These are phyloP conservation scores for Lentinula boryana DNA, from an alignment of 768 basidiomycete genomes.

Conservation along the genomic window DNA sequence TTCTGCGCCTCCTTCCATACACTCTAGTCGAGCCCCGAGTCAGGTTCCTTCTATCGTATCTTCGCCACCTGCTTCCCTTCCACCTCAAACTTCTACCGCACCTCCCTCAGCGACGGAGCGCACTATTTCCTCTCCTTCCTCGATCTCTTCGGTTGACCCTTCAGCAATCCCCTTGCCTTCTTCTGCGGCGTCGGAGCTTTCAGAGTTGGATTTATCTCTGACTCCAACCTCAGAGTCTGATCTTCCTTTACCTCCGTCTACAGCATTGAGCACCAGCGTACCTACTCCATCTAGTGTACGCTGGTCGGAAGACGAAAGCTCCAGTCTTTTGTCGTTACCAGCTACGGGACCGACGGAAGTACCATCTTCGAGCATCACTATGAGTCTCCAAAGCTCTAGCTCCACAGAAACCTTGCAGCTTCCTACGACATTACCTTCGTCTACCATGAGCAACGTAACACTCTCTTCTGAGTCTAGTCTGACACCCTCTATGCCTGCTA, in stretches of 20 bases:
- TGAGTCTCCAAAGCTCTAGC: conserved; percentile 1
- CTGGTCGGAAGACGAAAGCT: conserved; percentile 10
- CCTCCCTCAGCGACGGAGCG: conserved; percentile 1
- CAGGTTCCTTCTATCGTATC: conserved; percentile 14
- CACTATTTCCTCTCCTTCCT: conserved; percentile 15
- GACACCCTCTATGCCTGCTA: conserved; percentile 34
- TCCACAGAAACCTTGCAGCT: conserved; percentile 12
- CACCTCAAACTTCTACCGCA: conserved; percentile 16
- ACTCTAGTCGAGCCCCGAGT: background rate
- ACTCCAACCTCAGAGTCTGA: conserved; percentile 18
- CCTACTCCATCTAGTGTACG: conserved; percentile 28
- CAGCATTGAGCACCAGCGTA: conserved; percentile 12
- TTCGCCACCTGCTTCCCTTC: background rate
- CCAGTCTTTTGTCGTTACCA: conserved; percentile 15
- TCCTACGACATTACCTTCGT: conserved; percentile 23
- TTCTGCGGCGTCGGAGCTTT: conserved; percentile 22
- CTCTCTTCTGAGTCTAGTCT: conserved; percentile 33
- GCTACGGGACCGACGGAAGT: background rate
- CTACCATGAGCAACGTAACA: conserved; percentile 17
- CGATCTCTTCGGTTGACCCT: conserved; percentile 20
- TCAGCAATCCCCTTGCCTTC: conserved; percentile 34
- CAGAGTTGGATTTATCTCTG: conserved; percentile 15
- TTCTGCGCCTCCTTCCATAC: background rate
- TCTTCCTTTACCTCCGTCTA: conserved; percentile 18
- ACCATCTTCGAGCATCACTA: background rate